Evolutionary conservation across 371 early-diverging fungal genomes (phyloP).

Genomic region (Rhizopus stolonifer): DNA sequence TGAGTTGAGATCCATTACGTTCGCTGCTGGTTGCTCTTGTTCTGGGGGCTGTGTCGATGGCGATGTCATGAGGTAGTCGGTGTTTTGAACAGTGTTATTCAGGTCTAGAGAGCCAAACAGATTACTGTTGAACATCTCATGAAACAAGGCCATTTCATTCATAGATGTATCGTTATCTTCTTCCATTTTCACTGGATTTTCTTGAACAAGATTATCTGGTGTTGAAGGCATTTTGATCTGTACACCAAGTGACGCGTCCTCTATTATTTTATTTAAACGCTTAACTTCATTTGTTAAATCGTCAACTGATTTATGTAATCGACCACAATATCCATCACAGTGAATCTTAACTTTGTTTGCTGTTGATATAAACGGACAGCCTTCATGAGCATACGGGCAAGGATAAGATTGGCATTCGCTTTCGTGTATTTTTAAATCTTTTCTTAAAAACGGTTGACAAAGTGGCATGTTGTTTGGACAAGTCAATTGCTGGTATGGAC

Average conservation of each 20-base stretch:
- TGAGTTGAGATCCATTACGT: slow-evolving; percentile 20
- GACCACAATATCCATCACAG: slow-evolving; percentile 41
- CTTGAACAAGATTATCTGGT: slow-evolving; percentile 14
- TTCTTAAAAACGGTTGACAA: slow-evolving; percentile 42
- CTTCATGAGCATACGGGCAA: slow-evolving; percentile 38
- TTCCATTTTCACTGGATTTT: slow-evolving; percentile 1
- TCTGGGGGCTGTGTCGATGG: background rate
- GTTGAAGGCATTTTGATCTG: slow-evolving; percentile 19
- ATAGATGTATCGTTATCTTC: slow-evolving; percentile 18
- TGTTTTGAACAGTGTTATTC: background rate
- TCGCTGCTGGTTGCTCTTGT: background rate
- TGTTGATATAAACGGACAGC: slow-evolving; percentile 44
- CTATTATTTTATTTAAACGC: slow-evolving; percentile 24
- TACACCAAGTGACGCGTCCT: slow-evolving; percentile 9
- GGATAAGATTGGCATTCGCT: slow-evolving; percentile 39
- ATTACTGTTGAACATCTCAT: slow-evolving; percentile 35
- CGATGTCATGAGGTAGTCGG: background rate
- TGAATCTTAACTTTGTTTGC: slow-evolving; percentile 30
- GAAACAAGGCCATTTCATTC: slow-evolving; percentile 33
- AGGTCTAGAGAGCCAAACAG: slow-evolving; percentile 21
- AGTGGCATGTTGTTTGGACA: slow-evolving; percentile 43
- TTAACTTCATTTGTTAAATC: slow-evolving; percentile 37
- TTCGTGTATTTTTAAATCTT: slow-evolving; percentile 35
- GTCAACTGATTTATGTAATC: slow-evolving; percentile 33
- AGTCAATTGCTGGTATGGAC: slow-evolving; percentile 34